phyloP scores from a whole-genome alignment of 108 stramenopile genomes.

The Discostella pseudostelligera region DNA sequence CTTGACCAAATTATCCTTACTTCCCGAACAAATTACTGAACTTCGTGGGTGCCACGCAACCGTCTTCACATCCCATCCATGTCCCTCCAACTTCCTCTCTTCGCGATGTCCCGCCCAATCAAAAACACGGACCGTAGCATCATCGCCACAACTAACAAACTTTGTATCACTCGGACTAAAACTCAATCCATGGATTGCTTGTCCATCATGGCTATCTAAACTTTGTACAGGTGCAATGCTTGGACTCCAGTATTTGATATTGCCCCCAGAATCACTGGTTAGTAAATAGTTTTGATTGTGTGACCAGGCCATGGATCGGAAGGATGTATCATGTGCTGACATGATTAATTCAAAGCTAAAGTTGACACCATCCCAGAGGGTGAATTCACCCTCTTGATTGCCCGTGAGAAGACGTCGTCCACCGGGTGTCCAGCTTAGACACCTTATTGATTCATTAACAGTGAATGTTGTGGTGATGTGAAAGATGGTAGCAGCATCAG shows the following conservation, averaged over 20 bases:
- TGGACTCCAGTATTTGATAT: constrained; percentile 91
- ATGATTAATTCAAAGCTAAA: constrained; percentile 90
- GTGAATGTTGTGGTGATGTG: no score
- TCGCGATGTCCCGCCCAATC: constrained; percentile 85
- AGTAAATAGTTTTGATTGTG: constrained; percentile 89
- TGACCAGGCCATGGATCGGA: constrained; percentile 92
- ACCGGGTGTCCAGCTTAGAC: constrained; percentile 84
- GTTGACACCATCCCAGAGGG: constrained; percentile 90
- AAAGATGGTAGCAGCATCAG: no score
- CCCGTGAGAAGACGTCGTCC: constrained; percentile 84
- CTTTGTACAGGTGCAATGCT: constrained; percentile 88
- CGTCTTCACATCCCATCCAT: constrained; percentile 96
- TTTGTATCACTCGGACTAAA: constrained; percentile 94
- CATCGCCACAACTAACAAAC: constrained; percentile 93
- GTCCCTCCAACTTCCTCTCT: constrained; percentile 86
- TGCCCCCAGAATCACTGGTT: constrained; percentile 84
- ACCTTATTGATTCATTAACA: constrained; percentile 31
- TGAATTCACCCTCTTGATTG: constrained; percentile 90
- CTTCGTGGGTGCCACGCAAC: constrained; percentile 93
- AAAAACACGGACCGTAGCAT: constrained; percentile 91
- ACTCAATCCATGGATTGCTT: constrained; percentile 88
- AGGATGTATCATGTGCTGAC: constrained; percentile 82
- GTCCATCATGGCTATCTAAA: constrained; percentile 83
- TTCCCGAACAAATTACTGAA: constrained; percentile 85
- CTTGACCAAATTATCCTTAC: constrained; percentile 91